Evolutionary conservation across 2,329 filamentous ascomycete species (phyloP), one percentile per base, ranked within the genome.

Genomic region (Nothophoma quercina): DNA sequence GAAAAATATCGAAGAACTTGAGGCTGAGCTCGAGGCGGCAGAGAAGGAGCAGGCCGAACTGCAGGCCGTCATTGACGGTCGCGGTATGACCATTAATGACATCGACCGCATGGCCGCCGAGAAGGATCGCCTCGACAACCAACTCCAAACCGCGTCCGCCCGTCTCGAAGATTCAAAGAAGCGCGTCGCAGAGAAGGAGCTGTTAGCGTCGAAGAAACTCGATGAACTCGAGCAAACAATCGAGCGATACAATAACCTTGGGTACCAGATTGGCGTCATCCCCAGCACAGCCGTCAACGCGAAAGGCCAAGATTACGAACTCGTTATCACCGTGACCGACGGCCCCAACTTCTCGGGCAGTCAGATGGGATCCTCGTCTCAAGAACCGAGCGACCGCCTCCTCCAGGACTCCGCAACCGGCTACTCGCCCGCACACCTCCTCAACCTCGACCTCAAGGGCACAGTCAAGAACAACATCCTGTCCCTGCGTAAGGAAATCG

Each of bases 81-180:
- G 96, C 70, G 95, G 95, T 2, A 93, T 99, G 72, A 96, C 92
- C 67, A 96, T 97, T 77, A 90, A 95, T 77, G 95, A 99, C 83
- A 98, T 99, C 70, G 95, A 99, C 82, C 91, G 95, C 74, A 97
- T 99, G 93, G 96, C 92, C 64, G 88, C 90, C 28, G 95, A 99
- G 74, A 88, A 93, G 45, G 95, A 99, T 68, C 87, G 95, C 38
- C 83, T 99, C n/a, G 91, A 96, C 60, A 93, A 89, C 65, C 90
- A 88, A 33, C 88, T 96, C 35, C 91, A 96, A 64, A 84, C 87
- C 2, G 89, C 91, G 0, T 82, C 85, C 5, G 81, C 85, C 47
- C 84, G 91, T 44, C 81, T 97, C 0, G 93, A 97, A 51, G 95
- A 98, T 58, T 84, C 88, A 7, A 96, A 96, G 78, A 88, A 85